Evolutionary conservation across 139 green algal species (phyloP).

Genomic region (Micromonas pusilla): DNA sequence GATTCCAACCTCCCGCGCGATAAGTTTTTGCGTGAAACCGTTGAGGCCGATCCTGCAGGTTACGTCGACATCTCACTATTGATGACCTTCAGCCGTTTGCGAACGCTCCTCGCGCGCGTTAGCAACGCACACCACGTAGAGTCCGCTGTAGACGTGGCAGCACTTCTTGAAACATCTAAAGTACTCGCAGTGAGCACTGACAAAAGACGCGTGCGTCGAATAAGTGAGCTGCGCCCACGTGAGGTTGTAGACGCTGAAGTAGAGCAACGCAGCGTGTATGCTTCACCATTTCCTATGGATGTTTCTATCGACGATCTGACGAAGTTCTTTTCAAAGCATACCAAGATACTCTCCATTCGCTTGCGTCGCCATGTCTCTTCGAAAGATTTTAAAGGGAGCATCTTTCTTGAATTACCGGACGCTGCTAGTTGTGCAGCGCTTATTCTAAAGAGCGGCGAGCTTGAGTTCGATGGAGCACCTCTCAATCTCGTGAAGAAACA

Average conservation of each 20-base stretch:
- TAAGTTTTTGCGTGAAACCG: conserved; percentile 40
- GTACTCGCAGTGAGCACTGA: background rate
- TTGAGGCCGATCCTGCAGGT: conserved; percentile 30
- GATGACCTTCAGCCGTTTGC: conserved; percentile 5
- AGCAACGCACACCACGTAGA: background rate
- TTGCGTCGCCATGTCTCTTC: conserved; percentile 60
- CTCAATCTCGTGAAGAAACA: too few relatives aligned
- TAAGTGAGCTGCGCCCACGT: conserved; percentile 30
- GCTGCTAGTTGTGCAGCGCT: too few relatives aligned
- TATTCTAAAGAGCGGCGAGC: too few relatives aligned
- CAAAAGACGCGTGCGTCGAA: background rate
- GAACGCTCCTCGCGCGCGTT: background rate
- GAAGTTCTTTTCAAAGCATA: conserved; percentile 50
- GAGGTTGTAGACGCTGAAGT: conserved; percentile 40
- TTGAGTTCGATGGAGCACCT: too few relatives aligned
- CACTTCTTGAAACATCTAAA: background rate
- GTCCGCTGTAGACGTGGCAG: background rate
- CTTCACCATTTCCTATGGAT: conserved; percentile 64
- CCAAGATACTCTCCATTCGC: conserved; percentile 54
- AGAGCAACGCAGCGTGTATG: conserved; percentile 66
- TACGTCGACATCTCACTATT: conserved; percentile 20
- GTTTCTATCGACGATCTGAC: conserved; percentile 50
- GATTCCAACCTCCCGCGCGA: conserved; percentile 49
- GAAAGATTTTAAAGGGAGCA: conserved; percentile 86
- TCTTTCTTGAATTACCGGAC: too few relatives aligned